These are phyloP conservation scores for Hirschioporus abietinus DNA, from an alignment of 768 basidiomycete genomes.

Conservation along the genomic window DNA sequence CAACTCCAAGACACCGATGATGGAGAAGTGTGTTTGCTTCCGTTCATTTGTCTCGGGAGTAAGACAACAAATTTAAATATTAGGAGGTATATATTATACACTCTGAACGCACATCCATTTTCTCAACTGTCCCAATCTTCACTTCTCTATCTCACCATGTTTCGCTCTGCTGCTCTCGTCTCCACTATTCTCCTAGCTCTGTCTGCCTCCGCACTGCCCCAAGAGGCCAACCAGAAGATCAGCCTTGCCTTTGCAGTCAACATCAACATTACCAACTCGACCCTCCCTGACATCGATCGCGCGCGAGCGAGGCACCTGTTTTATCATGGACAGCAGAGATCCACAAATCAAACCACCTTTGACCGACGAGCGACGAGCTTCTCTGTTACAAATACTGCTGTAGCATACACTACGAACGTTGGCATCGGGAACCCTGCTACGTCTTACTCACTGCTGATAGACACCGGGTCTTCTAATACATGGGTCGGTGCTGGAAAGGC, in stretches of 20 bases:
- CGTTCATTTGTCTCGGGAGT: background rate
- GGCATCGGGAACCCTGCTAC: conserved; percentile 53
- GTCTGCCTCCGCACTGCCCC: conserved; percentile 39
- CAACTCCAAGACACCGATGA: background rate
- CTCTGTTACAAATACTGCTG: conserved; percentile 6
- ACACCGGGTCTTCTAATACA: conserved; percentile 21
- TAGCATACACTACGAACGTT: conserved; percentile 35
- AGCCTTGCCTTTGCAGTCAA: conserved; percentile 48
- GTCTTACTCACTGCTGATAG: conserved; percentile 30
- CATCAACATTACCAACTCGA: conserved; percentile 45
- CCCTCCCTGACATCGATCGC: conserved; percentile 47
- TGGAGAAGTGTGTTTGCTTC: background rate
- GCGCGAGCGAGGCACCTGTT: conserved; percentile 36
- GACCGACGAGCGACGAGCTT: conserved; percentile 25
- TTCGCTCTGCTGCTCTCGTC: conserved; percentile 33
- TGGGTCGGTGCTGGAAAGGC: conserved; percentile 19
- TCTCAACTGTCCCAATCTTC: background rate
- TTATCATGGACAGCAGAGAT: conserved; percentile 14
- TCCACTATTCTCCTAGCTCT: conserved; percentile 41
- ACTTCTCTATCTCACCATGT: conserved; percentile 24
- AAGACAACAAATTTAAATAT: background rate
- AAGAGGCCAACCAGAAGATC: background rate
- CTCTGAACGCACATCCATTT: background rate
- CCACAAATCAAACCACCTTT: conserved; percentile 27
- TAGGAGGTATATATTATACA: background rate